Conservation (phyloP, 2,329 filamentous ascomycete species). For the Gaeumannomyces sp. region DNA sequence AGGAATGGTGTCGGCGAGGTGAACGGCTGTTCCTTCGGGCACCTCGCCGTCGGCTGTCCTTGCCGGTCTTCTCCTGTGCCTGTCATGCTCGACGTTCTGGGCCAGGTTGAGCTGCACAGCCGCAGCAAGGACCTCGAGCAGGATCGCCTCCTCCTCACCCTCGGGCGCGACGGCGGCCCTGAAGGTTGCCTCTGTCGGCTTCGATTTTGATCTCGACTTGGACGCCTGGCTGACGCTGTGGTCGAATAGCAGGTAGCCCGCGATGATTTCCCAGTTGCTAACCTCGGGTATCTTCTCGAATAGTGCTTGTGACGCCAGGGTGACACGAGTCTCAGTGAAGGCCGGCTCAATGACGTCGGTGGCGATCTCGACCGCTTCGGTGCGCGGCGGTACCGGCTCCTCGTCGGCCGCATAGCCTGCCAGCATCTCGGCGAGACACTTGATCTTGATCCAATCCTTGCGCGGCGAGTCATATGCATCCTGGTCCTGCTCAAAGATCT, state of each 20-base stretch:
- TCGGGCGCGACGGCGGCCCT: constrained; percentile 68
- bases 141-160: constrained; percentile 71
- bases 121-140: constrained; percentile 81
- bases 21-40: constrained; percentile 72
- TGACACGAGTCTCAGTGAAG: constrained; percentile 72
- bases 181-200: constrained; percentile 51
- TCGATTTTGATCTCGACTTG: constrained; percentile 26
- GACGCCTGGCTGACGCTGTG: constrained; percentile 62
- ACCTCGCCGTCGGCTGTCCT: constrained; percentile 62
- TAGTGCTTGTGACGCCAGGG: constrained; percentile 76
- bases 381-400: constrained; percentile 25
- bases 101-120: constrained; percentile 70
- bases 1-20: constrained; percentile 74
- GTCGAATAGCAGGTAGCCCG: constrained; percentile 87
- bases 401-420: constrained; percentile 69
- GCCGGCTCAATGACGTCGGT: constrained; percentile 54
- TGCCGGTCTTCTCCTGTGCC: constrained; percentile 48
- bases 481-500: constrained; percentile 64
- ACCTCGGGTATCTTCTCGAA: constrained; percentile 78
- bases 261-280: constrained; percentile 79
- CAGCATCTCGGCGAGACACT: constrained; percentile 80
- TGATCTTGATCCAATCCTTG: constrained; percentile 83
- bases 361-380: constrained; percentile 31
- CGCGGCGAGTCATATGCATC: constrained; percentile 73
- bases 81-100: constrained; percentile 57